These are phyloP conservation scores for Boletellus ananiceps DNA, from an alignment of 768 basidiomycete species.

Conservation along the genomic window DNA sequence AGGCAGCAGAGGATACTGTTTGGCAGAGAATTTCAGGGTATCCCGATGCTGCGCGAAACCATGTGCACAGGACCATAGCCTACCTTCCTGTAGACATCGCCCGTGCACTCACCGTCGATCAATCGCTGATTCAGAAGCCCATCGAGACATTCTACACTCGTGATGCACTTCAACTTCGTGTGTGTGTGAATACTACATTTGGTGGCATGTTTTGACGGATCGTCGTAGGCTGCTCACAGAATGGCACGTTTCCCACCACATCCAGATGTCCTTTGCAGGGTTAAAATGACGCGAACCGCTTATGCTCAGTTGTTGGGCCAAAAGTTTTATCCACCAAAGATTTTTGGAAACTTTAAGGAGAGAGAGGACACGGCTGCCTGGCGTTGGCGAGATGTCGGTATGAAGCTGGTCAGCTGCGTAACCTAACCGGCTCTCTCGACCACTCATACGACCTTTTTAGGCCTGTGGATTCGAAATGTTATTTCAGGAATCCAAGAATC, in stretches of 20 bases:
- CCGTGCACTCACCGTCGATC: constrained; percentile 58
- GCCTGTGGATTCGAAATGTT: constrained; percentile 97
- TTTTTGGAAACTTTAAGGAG: constrained; percentile 74
- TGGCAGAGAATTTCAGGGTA: constrained; percentile 77
- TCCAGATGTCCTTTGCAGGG: constrained; percentile 52
- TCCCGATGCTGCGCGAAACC: constrained; percentile 58
- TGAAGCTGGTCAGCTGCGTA: constrained; percentile 72
- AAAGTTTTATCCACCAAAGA: constrained; percentile 86
- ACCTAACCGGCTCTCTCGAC: not conserved
- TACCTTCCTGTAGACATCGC: constrained; percentile 80
- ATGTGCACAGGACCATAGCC: constrained; percentile 72
- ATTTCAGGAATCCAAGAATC: constrained; percentile 76
- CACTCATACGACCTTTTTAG: constrained; percentile 34
- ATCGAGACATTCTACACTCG: constrained; percentile 94
- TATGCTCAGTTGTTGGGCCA: constrained; percentile 93
- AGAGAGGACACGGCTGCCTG: constrained; percentile 60
- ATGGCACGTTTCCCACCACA: constrained; percentile 89
- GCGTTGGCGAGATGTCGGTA: constrained; percentile 81
- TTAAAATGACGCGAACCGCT: constrained; percentile 83
- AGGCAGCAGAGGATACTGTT: constrained; percentile 56
- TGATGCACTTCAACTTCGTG: constrained; percentile 85
- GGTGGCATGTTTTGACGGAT: constrained; percentile 2
- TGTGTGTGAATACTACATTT: constrained; percentile 36
- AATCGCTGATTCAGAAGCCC: constrained; percentile 76
- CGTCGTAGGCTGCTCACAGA: constrained; percentile 70